Evolutionary conservation across 129 eudicot species (phyloP).

Genomic region (Flaveria bidentis): DNA sequence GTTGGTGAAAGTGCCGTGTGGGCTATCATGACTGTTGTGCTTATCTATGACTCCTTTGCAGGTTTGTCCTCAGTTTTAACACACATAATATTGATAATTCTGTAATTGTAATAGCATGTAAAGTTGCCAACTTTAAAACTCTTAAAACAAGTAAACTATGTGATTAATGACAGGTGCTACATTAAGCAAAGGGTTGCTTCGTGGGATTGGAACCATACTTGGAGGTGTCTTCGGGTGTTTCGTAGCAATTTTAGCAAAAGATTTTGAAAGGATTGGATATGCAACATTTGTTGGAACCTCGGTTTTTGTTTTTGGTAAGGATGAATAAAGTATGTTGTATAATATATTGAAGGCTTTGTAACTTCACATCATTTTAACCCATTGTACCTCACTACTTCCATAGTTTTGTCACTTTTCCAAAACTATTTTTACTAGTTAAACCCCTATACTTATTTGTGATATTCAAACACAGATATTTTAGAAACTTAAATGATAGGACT

Average conservation of each 20-base stretch:
- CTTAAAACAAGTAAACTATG: slow-evolving; percentile 9
- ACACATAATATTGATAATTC: not conserved
- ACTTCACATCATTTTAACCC: not conserved
- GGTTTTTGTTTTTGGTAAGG: slow-evolving; percentile 61
- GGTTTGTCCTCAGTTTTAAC: slow-evolving; percentile 43
- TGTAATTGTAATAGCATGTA: not conserved
- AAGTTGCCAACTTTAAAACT: not conserved
- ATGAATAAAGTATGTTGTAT: not conserved
- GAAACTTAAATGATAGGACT: not conserved
- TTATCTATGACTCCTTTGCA: slow-evolving; percentile 75
- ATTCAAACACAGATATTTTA: not conserved
- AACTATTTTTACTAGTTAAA: not conserved
- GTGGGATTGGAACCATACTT: slow-evolving; percentile 65
- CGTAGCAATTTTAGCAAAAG: slow-evolving; percentile 57
- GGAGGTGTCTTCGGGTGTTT: slow-evolving; percentile 82
- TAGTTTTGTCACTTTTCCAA: not conserved
- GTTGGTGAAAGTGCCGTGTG: slow-evolving; percentile 84
- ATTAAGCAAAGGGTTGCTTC: slow-evolving; percentile 73
- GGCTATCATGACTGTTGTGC: slow-evolving; percentile 95
- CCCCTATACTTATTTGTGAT: not conserved
- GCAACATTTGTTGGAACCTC: slow-evolving; percentile 51
- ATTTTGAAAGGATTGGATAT: slow-evolving; percentile 53
- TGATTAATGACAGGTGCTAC: slow-evolving; percentile 65
- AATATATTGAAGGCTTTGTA: not conserved
- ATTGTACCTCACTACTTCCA: not conserved